phyloP scores from a whole-genome alignment of 148 eudicot species.

The Cornus controversa region DNA sequence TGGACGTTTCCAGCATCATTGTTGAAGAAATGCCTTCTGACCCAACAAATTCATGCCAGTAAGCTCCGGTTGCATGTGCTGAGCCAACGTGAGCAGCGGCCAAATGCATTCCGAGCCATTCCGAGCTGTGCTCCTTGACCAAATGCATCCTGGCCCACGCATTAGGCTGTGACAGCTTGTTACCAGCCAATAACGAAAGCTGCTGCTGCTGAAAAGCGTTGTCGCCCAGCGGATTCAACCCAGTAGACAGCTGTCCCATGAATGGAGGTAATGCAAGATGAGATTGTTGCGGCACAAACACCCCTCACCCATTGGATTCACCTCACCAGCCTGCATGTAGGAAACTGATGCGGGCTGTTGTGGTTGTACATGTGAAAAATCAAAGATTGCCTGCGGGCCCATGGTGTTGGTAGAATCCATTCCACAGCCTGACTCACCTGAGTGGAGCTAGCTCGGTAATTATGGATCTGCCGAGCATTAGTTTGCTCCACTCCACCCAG shows the following conservation, averaged over 20 bases:
- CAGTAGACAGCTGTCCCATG: neutral
- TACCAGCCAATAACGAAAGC: neutral
- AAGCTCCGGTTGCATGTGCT: neutral
- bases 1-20: neutral
- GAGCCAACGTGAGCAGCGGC: too few relatives aligned
- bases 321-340: neutral
- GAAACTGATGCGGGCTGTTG: neutral
- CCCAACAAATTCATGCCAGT: neutral
- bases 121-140: neutral
- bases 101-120: too few relatives aligned
- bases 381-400: neutral
- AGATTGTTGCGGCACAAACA: too few relatives aligned
- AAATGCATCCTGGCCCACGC: neutral
- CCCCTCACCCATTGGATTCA: slow-evolving; percentile 7
- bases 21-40: neutral
- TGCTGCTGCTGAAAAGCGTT: neutral
- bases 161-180: neutral
- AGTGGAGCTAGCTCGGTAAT: neutral
- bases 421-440: neutral
- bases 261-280: neutral
- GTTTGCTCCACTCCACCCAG: neutral
- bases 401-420: neutral
- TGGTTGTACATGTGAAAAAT: neutral
- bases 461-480: neutral
- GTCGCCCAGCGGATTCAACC: neutral